Evolutionary conservation across 2,329 filamentous ascomycete genomes (phyloP).

Genomic region (Colletotrichum tamarilloi): DNA sequence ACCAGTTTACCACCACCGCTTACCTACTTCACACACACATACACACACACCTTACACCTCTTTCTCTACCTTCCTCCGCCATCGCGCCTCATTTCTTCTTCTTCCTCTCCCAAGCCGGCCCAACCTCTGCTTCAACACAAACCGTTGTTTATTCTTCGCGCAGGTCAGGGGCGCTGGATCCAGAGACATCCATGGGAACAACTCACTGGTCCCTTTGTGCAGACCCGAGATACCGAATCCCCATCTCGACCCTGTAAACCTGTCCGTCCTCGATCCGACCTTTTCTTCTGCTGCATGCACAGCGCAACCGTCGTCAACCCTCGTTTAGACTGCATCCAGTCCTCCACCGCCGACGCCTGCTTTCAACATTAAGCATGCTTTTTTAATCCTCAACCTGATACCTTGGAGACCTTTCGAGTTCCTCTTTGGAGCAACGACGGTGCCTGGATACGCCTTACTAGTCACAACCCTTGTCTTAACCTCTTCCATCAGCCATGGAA

Average conservation of each 20-base stretch:
- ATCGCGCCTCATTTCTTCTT: conserved; percentile 20
- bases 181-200: conserved; percentile 13
- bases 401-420: conserved; percentile 11
- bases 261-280: background rate
- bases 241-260: background rate
- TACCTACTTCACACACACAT: background rate
- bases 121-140: conserved; percentile 22
- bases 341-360: conserved; percentile 1
- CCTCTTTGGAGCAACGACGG: background rate
- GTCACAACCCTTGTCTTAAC: background rate
- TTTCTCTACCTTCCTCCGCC: conserved; percentile 7
- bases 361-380: conserved; percentile 28
- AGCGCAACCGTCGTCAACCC: conserved; percentile 12
- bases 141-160: conserved; percentile 13
- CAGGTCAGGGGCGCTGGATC: conserved; percentile 18
- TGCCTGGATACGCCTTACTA: background rate
- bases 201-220: conserved; percentile 18
- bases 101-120: conserved; percentile 6
- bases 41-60: conserved; percentile 2
- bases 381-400: conserved; percentile 13
- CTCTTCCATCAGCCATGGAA: conserved; percentile 29
- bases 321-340: conserved; percentile 9
- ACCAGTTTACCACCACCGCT: background rate
- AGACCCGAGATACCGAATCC: conserved; percentile 12
- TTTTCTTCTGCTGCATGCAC: conserved; percentile 29